Conservation (phyloP, 2,329 filamentous ascomycete species). For the Fusarium domesticum region DNA sequence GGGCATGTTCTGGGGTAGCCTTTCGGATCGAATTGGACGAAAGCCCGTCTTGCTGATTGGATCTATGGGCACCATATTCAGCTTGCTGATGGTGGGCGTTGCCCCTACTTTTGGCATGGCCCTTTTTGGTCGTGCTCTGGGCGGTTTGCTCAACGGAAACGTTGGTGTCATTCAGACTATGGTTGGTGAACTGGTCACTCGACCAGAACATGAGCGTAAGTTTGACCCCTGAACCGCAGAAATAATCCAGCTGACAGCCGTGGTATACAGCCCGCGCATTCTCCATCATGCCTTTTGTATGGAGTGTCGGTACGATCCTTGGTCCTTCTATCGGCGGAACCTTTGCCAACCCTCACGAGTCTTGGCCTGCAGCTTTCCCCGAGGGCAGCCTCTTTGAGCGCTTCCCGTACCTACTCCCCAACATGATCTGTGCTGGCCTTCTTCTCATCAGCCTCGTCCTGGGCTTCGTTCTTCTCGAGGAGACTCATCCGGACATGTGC, state of each 20-base stretch:
- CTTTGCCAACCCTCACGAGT: slow-evolving; percentile 73
- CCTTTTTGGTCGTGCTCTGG: slow-evolving; percentile 69
- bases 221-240: slow-evolving; percentile 23
- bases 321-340: slow-evolving; percentile 85
- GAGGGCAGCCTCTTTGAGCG: slow-evolving; percentile 65
- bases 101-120: slow-evolving; percentile 82
- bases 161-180: slow-evolving; percentile 90
- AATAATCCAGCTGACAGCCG: slow-evolving; percentile 2
- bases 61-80: slow-evolving; percentile 77
- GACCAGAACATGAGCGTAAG: slow-evolving; percentile 82
- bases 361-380: slow-evolving; percentile 71
- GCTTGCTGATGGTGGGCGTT: slow-evolving; percentile 79
- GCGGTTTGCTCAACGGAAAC: slow-evolving; percentile 85
- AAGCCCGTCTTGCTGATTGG: slow-evolving; percentile 83
- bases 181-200: slow-evolving; percentile 83
- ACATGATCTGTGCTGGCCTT: slow-evolving; percentile 75
- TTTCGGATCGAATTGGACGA: slow-evolving; percentile 78
- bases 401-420: slow-evolving; percentile 87
- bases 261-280: slow-evolving; percentile 67
- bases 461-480: slow-evolving; percentile 78
- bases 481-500: slow-evolving; percentile 84
- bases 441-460: slow-evolving; percentile 75
- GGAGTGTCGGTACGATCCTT: slow-evolving; percentile 85
- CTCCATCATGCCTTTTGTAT: slow-evolving; percentile 91
- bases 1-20: slow-evolving; percentile 81